Conservation (phyloP, 768 basidiomycete species). For the Trichaptum fuscoviolaceum region DNA sequence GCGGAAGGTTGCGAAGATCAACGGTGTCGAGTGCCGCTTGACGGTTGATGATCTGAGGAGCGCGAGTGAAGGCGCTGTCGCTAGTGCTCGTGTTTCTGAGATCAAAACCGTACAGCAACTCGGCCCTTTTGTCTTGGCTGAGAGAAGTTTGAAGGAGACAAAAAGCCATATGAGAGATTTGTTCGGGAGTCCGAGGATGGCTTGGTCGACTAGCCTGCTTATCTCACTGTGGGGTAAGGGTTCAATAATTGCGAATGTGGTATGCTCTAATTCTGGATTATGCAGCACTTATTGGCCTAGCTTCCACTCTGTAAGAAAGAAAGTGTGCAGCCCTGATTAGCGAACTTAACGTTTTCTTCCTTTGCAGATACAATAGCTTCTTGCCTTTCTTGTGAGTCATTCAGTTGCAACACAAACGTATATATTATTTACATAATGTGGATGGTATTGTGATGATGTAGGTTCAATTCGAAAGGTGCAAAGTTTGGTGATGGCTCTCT, state of each 20-base stretch:
- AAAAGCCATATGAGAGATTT: constrained; percentile 48
- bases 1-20: constrained; percentile 45
- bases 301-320: constrained; percentile 55
- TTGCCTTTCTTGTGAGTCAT: constrained; percentile 27
- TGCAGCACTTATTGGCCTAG: constrained; percentile 68
- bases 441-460: constrained; percentile 6
- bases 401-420: not conserved
- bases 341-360: not conserved
- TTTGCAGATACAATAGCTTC: constrained; percentile 33
- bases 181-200: constrained; percentile 59
- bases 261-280: not conserved
- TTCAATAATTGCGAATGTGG: constrained; percentile 18
- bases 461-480: constrained; percentile 29
- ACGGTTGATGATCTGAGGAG: constrained; percentile 40
- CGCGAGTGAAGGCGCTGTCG: constrained; percentile 22
- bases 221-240: constrained; percentile 44
- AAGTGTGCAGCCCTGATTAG: not conserved
- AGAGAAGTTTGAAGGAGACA: constrained; percentile 39
- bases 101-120: constrained; percentile 11
- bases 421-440: not conserved
- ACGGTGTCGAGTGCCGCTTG: constrained; percentile 37
- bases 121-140: constrained; percentile 19
- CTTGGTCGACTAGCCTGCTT: constrained; percentile 58
- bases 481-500: constrained; percentile 30
- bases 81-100: constrained; percentile 9